Evolutionary conservation across 2,329 filamentous ascomycete species (phyloP).

Genomic region (Fusarium marasasianum): DNA sequence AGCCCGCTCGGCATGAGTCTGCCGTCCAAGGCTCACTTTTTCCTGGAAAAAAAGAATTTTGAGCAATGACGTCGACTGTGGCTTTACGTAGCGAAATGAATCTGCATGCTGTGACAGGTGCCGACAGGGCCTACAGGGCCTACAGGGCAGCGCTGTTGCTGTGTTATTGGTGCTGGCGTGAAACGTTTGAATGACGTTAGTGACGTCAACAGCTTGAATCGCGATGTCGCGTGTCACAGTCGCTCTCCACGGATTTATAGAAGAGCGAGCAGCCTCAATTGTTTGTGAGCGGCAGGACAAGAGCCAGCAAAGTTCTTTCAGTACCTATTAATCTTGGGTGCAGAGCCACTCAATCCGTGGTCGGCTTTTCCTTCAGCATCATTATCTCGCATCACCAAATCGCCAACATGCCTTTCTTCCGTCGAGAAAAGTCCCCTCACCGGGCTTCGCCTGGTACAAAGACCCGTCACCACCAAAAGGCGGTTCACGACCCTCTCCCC

Average conservation of each 20-base stretch:
- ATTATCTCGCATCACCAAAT: neutral
- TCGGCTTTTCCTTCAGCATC: neutral
- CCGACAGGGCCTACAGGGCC: neutral
- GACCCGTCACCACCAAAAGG: slow-evolving; percentile 5
- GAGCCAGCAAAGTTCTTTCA: slow-evolving; percentile 5
- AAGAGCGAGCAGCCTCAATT: neutral
- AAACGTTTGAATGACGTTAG: slow-evolving; percentile 10
- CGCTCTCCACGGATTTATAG: slow-evolving; percentile 21
- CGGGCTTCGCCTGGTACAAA: slow-evolving; percentile 7
- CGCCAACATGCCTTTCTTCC: slow-evolving; percentile 28
- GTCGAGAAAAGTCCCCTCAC: slow-evolving; percentile 27
- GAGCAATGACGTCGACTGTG: slow-evolving; percentile 30
- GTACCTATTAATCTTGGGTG: neutral
- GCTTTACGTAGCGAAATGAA: slow-evolving; percentile 14
- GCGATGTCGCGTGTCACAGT: neutral
- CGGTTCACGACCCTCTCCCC: slow-evolving; percentile 22
- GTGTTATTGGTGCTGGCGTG: neutral
- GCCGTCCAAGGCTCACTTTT: slow-evolving; percentile 24
- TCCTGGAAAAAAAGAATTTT: neutral
- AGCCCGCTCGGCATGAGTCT: slow-evolving; percentile 33
- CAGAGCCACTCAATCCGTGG: neutral
- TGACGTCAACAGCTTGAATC: slow-evolving; percentile 26
- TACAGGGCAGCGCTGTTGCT: neutral
- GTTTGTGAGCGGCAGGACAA: neutral
- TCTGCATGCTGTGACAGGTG: neutral